Conservation (phyloP, 2,329 filamentous ascomycete species). For the Nemania serpens region DNA sequence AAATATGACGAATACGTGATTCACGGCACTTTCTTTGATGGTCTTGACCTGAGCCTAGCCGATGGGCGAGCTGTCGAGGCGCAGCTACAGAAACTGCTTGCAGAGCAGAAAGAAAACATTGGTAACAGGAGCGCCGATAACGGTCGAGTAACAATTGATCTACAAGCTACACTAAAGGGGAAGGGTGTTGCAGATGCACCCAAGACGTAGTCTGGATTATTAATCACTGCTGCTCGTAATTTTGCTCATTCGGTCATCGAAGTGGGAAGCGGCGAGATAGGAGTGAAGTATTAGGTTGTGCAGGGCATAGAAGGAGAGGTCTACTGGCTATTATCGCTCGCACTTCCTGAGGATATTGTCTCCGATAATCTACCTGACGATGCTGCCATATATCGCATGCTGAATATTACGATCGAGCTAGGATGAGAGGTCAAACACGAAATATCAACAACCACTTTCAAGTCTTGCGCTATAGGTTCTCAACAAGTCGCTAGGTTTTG, state of each 20-base stretch:
- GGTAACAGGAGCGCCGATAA: not conserved
- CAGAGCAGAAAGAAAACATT: conserved; percentile 19
- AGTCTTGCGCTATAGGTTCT: too few species aligned
- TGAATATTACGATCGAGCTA: not conserved
- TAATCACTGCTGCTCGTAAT: not conserved
- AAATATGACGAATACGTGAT: conserved; percentile 36
- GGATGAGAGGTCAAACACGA: not conserved
- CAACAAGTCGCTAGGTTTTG: too few species aligned
- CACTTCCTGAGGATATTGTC: not conserved
- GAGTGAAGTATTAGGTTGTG: not conserved
- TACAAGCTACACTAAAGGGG: conserved; percentile 21
- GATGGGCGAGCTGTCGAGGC: conserved; percentile 34
- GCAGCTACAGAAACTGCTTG: conserved; percentile 32
- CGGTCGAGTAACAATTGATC: not conserved
- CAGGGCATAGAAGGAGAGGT: not conserved
- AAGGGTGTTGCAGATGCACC: conserved; percentile 5
- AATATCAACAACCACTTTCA: not conserved
- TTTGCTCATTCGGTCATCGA: not conserved
- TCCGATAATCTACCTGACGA: not conserved
- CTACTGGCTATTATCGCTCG: not conserved
- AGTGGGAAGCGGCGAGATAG: not conserved
- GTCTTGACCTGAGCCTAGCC: conserved; percentile 36
- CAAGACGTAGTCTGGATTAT: not conserved
- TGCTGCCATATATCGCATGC: not conserved
- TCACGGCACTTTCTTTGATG: conserved; percentile 32